Conservation (phyloP, 2,329 filamentous ascomycete species). For the Colletotrichum graminicola region DNA sequence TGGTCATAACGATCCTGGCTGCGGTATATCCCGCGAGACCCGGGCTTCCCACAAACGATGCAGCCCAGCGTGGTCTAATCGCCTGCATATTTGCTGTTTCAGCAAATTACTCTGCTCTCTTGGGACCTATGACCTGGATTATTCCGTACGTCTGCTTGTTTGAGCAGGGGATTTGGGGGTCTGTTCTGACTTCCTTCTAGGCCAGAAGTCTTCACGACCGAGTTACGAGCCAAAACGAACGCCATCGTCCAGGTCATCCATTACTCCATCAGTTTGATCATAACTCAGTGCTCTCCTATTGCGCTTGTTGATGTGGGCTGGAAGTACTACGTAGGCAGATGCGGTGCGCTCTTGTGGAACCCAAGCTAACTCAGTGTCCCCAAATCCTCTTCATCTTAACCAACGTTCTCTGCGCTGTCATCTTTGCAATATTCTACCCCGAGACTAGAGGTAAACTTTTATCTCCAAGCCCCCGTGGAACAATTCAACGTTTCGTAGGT, state of each 20-base stretch:
- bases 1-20: constrained; percentile 55
- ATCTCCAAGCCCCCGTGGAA: accelerated
- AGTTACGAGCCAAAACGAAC: constrained; percentile 56
- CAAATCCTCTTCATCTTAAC: constrained; percentile 56
- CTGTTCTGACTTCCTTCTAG: constrained; percentile 39
- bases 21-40: constrained; percentile 53
- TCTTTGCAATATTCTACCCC: constrained; percentile 54
- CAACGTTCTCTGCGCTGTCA: constrained; percentile 52
- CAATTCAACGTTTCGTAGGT: constrained; percentile 44
- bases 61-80: constrained; percentile 54
- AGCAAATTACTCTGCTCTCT: constrained; percentile 52
- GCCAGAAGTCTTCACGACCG: constrained; percentile 56
- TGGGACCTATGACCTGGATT: constrained; percentile 58
- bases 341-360: too few relatives aligned
- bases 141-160: constrained; percentile 51
- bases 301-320: constrained; percentile 54
- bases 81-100: constrained; percentile 57
- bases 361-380: accelerated
- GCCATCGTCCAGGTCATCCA: constrained; percentile 56
- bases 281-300: constrained; percentile 57
- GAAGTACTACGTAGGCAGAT: constrained; percentile 54
- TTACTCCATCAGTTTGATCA: constrained; percentile 56
- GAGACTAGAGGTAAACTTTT: constrained; percentile 51
- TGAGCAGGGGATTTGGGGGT: too few relatives aligned
- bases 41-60: constrained; percentile 52